phyloP scores from a whole-genome alignment of 192 early-diverging fungal species.

The Phlyctochytrium bullatum region DNA sequence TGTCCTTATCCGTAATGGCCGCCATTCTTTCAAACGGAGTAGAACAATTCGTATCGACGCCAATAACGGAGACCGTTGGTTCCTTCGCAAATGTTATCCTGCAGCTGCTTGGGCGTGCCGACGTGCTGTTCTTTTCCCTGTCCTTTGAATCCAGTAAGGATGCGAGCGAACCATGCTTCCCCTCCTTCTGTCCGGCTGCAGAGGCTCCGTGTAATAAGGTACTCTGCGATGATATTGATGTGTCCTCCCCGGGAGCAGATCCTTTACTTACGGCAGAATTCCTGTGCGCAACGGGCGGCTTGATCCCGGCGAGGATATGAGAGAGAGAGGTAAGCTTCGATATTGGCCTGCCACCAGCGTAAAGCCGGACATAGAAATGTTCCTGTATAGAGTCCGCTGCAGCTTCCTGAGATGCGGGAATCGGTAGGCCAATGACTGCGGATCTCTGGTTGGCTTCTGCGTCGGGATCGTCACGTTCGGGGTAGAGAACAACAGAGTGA shows the following conservation, averaged over 20 bases:
- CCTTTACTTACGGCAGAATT: background rate
- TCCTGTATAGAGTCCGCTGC: background rate
- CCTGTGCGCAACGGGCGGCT: background rate
- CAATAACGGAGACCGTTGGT: slow-evolving; percentile 6
- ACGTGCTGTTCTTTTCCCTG: background rate
- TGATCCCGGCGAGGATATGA: background rate
- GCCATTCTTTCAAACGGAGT: background rate
- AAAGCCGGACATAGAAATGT: background rate
- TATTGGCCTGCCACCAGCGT: background rate
- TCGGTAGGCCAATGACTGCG: background rate
- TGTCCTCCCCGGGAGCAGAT: background rate
- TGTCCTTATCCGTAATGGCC: background rate
- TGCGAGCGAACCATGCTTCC: background rate
- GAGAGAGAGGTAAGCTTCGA: background rate
- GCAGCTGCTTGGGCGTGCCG: background rate
- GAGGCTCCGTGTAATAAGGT: background rate
- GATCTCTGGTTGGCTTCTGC: background rate
- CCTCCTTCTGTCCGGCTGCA: background rate
- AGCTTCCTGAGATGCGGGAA: background rate
- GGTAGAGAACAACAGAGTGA: background rate
- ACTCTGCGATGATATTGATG: background rate
- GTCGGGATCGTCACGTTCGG: background rate
- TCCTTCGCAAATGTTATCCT: slow-evolving; percentile 4
- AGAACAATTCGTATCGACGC: background rate
- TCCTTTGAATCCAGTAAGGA: background rate